phyloP scores from a whole-genome alignment of 1,284 basidiomycete genomes.

The Golubevia pallescens region DNA sequence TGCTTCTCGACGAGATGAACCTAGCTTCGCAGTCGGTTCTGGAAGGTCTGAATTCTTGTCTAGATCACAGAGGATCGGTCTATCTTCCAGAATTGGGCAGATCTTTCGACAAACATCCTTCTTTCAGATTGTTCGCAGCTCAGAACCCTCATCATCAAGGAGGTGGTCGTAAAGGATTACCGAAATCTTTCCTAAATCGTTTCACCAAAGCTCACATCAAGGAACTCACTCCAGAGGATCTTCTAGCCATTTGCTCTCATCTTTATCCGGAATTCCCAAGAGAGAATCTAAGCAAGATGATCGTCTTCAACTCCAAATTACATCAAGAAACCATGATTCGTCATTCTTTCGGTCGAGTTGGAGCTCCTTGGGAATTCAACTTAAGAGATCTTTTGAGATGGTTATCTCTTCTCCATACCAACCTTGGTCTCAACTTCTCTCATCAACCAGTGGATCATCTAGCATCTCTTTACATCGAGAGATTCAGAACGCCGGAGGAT shows the following conservation, averaged over 20 bases:
- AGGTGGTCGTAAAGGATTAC: constrained; percentile 94
- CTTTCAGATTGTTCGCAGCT: constrained; percentile 95
- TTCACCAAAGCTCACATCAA: constrained; percentile 97
- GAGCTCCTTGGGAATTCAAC: constrained; percentile 98
- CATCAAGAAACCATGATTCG: constrained; percentile 75
- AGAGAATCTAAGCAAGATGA: constrained; percentile 75
- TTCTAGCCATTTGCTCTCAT: constrained; percentile 78
- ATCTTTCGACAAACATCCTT: constrained; percentile 84
- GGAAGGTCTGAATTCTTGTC: constrained; percentile 93
- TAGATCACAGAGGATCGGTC: constrained; percentile 94
- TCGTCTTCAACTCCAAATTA: constrained; percentile 79
- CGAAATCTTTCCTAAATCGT: constrained; percentile 95
- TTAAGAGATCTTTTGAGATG: constrained; percentile 92
- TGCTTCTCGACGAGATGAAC: constrained; percentile 98
- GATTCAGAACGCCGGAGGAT: constrained; percentile 80
- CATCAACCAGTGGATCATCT: constrained; percentile 48
- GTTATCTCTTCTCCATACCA: constrained; percentile 68
- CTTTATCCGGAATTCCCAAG: constrained; percentile 73
- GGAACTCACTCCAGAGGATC: constrained; percentile 80
- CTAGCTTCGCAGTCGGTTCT: constrained; percentile 88
- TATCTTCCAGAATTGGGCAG: constrained; percentile 94
- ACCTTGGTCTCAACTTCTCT: constrained; percentile 70
- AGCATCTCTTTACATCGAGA: constrained; percentile 73
- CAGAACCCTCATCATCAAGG: constrained; percentile 97
- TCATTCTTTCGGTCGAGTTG: constrained; percentile 78